A percentile compares a stretch with the other conserved stretches of the same genome.
Evolutionary conservation across 345 rosid genomes (phyloP).

Genomic region (Salix purpurea): DNA sequence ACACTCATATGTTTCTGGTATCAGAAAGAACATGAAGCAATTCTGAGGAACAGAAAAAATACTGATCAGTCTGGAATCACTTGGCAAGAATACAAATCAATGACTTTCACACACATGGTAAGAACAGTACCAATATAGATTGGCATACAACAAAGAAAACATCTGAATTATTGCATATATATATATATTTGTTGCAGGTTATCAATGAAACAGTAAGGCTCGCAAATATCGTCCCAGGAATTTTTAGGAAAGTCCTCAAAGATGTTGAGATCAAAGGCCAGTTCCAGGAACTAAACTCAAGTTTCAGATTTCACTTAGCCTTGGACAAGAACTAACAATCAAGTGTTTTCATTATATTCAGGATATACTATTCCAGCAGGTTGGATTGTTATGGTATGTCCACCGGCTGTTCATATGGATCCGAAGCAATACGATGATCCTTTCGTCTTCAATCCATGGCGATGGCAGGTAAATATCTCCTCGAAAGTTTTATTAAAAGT

Average conservation of each 20-base stretch:
- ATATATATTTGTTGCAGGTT: conserved; percentile 18
- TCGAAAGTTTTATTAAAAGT: no score
- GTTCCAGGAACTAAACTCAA: not conserved
- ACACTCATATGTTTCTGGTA: no score
- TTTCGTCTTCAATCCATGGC: conserved; percentile 26
- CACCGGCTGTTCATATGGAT: conserved; percentile 20
- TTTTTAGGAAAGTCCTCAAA: conserved; percentile 35
- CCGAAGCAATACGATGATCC: conserved; percentile 17
- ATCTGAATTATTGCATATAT: not conserved
- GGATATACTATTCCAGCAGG: conserved; percentile 41
- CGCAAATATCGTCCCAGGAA: conserved; percentile 19
- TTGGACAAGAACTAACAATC: not conserved
- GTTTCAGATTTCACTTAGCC: not conserved
- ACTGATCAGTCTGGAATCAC: no score
- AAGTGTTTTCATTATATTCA: not conserved
- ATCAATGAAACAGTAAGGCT: conserved; percentile 44
- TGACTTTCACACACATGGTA: no score
- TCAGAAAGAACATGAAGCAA: no score
- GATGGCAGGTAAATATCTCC: conserved; percentile 16
- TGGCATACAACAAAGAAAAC: no score
- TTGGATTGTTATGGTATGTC: conserved; percentile 13
- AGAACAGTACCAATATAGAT: no score
- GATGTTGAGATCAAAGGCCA: conserved; percentile 35
- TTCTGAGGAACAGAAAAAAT: no score
- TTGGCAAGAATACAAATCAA: no score